Conservation (phyloP, 164 flowering plant genomes). For the Kingdonia uniflora region DNA sequence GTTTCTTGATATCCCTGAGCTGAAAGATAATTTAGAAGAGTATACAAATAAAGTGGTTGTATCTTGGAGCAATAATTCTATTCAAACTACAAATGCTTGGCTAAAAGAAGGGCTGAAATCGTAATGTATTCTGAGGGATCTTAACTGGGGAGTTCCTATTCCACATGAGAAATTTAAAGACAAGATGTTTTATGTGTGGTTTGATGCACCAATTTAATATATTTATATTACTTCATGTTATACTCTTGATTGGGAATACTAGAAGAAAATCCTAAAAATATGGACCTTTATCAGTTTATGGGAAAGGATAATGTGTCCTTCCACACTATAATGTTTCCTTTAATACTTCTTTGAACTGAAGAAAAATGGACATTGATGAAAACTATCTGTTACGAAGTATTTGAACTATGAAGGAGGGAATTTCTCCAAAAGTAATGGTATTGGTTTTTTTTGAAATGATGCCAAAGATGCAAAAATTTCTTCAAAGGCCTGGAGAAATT, state of each 20-base stretch:
- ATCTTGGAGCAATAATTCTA: constrained; percentile 92
- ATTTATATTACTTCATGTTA: constrained; percentile 81
- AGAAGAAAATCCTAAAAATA: constrained; percentile 96
- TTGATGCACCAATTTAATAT: constrained; percentile 96
- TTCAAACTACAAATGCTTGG: constrained; percentile 84
- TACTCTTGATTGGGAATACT: constrained; percentile 87
- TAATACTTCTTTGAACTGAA: constrained; percentile 76
- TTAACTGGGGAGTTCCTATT: constrained; percentile 98
- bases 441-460: constrained; percentile 95
- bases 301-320: constrained; percentile 98
- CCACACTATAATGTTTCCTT: constrained; percentile 95
- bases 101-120: constrained; percentile 75
- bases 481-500: constrained; percentile 93
- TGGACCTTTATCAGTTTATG: constrained; percentile 94
- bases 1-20: constrained; percentile 81
- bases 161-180: constrained; percentile 78
- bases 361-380: constrained; percentile 95
- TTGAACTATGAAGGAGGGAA: constrained; percentile 86
- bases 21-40: constrained; percentile 54
- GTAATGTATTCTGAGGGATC: constrained; percentile 86
- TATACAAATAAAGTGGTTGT: constrained; percentile 65
- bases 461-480: constrained; percentile 84
- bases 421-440: constrained; percentile 74
- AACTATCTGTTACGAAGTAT: constrained; percentile 84
- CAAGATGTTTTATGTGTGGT: constrained; percentile 99